These are phyloP conservation scores for Ascochyta viciae-villosae DNA, from an alignment of 2,329 filamentous ascomycete species.

Conservation along the genomic window DNA sequence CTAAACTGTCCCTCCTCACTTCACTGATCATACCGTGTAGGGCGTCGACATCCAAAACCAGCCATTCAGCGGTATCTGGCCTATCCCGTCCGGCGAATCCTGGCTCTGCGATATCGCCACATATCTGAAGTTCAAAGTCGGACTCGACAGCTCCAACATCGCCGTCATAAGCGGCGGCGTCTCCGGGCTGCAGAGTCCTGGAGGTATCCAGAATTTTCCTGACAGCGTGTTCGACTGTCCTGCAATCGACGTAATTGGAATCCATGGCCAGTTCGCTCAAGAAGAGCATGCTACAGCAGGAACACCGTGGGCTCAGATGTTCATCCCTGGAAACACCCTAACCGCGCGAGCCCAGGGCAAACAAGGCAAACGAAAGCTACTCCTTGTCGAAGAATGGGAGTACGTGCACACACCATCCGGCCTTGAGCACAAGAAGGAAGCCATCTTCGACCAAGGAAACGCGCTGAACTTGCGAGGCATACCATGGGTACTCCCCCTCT, in stretches of 20 bases:
- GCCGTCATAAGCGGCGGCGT: constrained; percentile 47
- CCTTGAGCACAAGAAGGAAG: constrained; percentile 40
- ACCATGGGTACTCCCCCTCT: constrained; percentile 38
- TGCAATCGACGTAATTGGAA: constrained; percentile 44
- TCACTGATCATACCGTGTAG: constrained; percentile 19
- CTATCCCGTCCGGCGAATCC: constrained; percentile 43
- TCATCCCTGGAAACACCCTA: constrained; percentile 44
- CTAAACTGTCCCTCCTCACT: neutral
- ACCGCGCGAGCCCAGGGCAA: constrained; percentile 35
- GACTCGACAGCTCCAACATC: constrained; percentile 38
- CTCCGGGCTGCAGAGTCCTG: constrained; percentile 36
- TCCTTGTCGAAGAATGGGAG: constrained; percentile 46
- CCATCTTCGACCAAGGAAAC: constrained; percentile 46
- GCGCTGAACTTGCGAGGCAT: constrained; percentile 46
- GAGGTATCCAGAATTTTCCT: constrained; percentile 41
- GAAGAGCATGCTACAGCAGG: constrained; percentile 35
- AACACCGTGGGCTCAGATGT: constrained; percentile 45
- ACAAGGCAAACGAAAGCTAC: constrained; percentile 34
- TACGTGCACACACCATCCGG: constrained; percentile 37
- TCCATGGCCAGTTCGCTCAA: constrained; percentile 44
- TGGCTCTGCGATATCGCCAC: constrained; percentile 48
- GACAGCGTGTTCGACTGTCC: constrained; percentile 42
- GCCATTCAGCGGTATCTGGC: constrained; percentile 45
- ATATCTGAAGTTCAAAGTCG: constrained; percentile 38
- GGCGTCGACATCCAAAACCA: constrained; percentile 47